Conservation (phyloP, 164 flowering plant genomes). For the Piper betle region DNA sequence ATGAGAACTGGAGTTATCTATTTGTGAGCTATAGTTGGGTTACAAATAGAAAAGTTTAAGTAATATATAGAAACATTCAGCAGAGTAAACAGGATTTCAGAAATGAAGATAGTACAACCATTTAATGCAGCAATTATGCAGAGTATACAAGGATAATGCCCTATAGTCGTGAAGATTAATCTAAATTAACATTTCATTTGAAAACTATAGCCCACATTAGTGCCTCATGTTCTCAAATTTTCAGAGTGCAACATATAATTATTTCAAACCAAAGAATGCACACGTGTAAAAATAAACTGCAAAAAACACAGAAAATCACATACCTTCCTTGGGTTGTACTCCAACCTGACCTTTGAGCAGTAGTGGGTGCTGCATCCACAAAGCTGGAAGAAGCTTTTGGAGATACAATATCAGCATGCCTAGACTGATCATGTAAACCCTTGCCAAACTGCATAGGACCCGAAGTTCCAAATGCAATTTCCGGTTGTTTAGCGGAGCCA, state of each 20-base stretch:
- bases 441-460: slow-evolving; percentile 13
- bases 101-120: too few species aligned
- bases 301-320: not conserved
- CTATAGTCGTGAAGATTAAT: too few species aligned
- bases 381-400: slow-evolving; percentile 1
- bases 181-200: too few species aligned
- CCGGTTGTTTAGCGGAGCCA: slow-evolving; percentile 18
- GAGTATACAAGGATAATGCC: too few species aligned
- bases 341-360: slow-evolving; percentile 12
- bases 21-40: too few species aligned
- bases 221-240: not conserved
- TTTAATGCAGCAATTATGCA: too few species aligned
- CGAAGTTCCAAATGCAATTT: slow-evolving; percentile 29
- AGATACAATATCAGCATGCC: slow-evolving; percentile 10
- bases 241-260: not conserved
- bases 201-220: not conserved
- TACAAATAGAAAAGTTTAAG: too few species aligned
- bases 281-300: slow-evolving; percentile 3
- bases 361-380: slow-evolving; percentile 10
- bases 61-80: too few species aligned
- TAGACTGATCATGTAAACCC: slow-evolving; percentile 6
- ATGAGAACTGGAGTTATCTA: too few species aligned
- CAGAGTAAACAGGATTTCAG: too few species aligned
- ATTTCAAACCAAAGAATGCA: not conserved
- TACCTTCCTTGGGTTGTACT: slow-evolving; percentile 33